phyloP scores from a whole-genome alignment of 306 rosid species.

The Glycine soja region DNA sequence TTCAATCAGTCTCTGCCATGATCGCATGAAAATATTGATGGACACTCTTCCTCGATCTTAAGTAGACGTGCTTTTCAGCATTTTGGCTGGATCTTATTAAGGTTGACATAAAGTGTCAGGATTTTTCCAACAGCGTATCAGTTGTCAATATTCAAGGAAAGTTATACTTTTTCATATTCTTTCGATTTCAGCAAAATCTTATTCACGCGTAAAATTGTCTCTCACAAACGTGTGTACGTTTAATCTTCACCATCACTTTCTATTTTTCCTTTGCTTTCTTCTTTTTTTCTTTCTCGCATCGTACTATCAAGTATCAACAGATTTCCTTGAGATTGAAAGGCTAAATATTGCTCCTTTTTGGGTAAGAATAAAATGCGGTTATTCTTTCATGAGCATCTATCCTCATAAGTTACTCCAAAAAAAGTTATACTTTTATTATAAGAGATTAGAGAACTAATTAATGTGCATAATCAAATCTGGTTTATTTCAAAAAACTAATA shows the following conservation, averaged over 20 bases:
- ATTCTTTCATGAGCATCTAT: constrained; percentile 20
- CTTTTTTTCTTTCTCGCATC: neutral
- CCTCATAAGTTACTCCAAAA: neutral
- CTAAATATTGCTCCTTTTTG: neutral
- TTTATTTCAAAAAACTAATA: neutral
- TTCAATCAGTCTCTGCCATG: constrained; percentile 13
- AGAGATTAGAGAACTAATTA: neutral
- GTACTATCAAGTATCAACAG: constrained; percentile 2
- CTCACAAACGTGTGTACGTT: neutral
- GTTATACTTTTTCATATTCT: constrained; percentile 21
- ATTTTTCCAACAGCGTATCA: constrained; percentile 34
- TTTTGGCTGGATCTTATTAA: constrained; percentile 46
- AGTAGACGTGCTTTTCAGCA: constrained; percentile 38
- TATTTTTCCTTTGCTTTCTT: neutral
- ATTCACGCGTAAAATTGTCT: neutral
- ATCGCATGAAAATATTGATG: constrained; percentile 40
- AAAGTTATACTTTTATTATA: neutral
- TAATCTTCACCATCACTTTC: constrained; percentile 5
- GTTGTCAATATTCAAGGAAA: constrained; percentile 14
- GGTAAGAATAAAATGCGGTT: neutral
- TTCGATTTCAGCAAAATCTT: neutral
- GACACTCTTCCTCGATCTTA: constrained; percentile 12
- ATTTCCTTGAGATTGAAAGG: constrained; percentile 3
- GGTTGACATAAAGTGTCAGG: constrained; percentile 43
- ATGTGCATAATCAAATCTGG: neutral